A percentile compares a stretch with the other conserved stretches of the same genome.
phyloP scores from a whole-genome alignment of 192 early-diverging fungal genomes.

The Chytriomyces sp. region DNA sequence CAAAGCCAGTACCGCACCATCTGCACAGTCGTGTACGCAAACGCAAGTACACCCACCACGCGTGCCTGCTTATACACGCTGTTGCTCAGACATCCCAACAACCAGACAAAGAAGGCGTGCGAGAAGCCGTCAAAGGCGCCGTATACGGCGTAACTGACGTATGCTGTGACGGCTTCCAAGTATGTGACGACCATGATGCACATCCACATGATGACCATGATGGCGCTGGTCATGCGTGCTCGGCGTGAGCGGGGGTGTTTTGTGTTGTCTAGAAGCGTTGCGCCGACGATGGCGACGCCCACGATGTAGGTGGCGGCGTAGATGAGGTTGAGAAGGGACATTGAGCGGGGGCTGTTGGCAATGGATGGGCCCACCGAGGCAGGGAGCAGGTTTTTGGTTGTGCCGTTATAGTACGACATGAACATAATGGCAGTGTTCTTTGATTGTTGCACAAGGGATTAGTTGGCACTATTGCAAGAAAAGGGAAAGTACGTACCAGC shows the following conservation, averaged over 20 bases:
- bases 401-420: constrained; percentile 18
- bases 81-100: constrained; percentile 4
- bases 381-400: background rate
- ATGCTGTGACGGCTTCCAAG: background rate
- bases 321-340: constrained; percentile 11
- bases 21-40: background rate
- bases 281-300: background rate
- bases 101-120: constrained; percentile 19
- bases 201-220: constrained; percentile 6
- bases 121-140: constrained; percentile 21
- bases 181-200: constrained; percentile 8
- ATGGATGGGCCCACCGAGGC: background rate
- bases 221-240: constrained; percentile 20
- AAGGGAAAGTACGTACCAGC: background rate
- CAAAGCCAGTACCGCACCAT: background rate
- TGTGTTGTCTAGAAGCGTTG: constrained; percentile 15
- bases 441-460: background rate
- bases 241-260: constrained; percentile 5
- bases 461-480: background rate
- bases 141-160: constrained; percentile 5
- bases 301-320: constrained; percentile 15
- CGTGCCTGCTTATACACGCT: constrained; percentile 11
- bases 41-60: constrained; percentile 3
- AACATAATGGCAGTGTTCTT: background rate
- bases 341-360: background rate